These are phyloP conservation scores for Hebeloma cylindrosporum DNA, from an alignment of 768 basidiomycete genomes.

Conservation along the genomic window DNA sequence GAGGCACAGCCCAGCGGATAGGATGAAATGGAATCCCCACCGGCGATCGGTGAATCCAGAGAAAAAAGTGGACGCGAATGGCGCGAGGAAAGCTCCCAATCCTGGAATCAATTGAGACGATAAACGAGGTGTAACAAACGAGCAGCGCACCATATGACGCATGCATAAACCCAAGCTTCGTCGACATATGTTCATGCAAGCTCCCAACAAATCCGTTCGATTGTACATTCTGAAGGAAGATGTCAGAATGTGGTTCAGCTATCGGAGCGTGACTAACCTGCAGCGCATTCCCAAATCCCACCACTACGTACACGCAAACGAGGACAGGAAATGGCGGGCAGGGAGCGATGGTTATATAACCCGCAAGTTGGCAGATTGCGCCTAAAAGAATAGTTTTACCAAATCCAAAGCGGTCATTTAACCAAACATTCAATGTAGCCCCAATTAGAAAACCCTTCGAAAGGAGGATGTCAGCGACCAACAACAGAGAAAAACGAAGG, in stretches of 20 bases:
- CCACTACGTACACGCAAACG: conserved; percentile 44
- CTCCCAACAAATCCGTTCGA: conserved; percentile 67
- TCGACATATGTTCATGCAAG: conserved; percentile 51
- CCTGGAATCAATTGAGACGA: conserved; percentile 36
- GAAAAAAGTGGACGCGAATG: conserved; percentile 80
- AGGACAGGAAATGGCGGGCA: conserved; percentile 65
- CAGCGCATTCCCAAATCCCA: conserved; percentile 43
- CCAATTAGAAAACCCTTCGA: conserved; percentile 37
- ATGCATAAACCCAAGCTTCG: conserved; percentile 69
- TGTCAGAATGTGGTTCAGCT: background rate
- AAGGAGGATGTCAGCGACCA: background rate
- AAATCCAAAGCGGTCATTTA: conserved; percentile 40
- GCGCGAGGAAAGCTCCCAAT: conserved; percentile 61
- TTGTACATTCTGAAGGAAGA: conserved; percentile 55
- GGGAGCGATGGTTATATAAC: conserved; percentile 50
- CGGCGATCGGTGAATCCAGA: conserved; percentile 41
- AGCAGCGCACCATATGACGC: conserved; percentile 54
- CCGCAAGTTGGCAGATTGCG: conserved; percentile 48
- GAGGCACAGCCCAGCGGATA: conserved; percentile 60
- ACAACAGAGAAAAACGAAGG: background rate
- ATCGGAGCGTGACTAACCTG: conserved; percentile 34
- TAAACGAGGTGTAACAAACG: background rate
- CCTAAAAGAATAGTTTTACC: conserved; percentile 44
- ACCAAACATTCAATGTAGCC: conserved; percentile 37
- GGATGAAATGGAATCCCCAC: conserved; percentile 79